These are phyloP conservation scores for Parietichytrium sp. DNA, from an alignment of 108 stramenopile species.

Conservation along the genomic window DNA sequence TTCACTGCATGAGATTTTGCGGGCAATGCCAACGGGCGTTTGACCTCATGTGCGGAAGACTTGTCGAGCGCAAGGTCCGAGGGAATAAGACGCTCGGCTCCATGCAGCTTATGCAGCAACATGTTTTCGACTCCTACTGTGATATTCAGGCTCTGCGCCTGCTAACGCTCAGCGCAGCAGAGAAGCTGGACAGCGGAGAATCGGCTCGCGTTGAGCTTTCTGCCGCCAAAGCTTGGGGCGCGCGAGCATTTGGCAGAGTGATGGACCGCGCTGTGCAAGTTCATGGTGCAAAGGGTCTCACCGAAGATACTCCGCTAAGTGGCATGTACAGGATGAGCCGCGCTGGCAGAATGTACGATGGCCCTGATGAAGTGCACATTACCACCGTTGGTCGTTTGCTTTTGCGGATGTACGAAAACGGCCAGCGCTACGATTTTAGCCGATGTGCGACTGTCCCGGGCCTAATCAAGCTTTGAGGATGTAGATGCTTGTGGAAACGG, in stretches of 20 bases:
- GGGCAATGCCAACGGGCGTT: slow-evolving; percentile 65
- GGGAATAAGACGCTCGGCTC: slow-evolving; percentile 51
- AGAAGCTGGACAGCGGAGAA: slow-evolving; percentile 47
- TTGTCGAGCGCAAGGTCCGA: slow-evolving; percentile 44
- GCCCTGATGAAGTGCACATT: slow-evolving; percentile 87
- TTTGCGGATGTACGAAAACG: slow-evolving; percentile 6
- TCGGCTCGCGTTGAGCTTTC: slow-evolving; percentile 58
- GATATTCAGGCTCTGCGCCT: slow-evolving; percentile 76
- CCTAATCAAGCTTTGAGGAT: no score
- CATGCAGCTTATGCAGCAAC: slow-evolving; percentile 25
- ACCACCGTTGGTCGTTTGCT: slow-evolving; percentile 46
- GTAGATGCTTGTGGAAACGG: no score
- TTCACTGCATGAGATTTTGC: slow-evolving; percentile 96
- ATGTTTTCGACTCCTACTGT: slow-evolving; percentile 74
- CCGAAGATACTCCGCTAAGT: slow-evolving; percentile 74
- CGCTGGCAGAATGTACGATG: slow-evolving; percentile 87
- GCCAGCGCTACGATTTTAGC: slow-evolving; percentile 23
- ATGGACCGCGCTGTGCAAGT: slow-evolving; percentile 87
- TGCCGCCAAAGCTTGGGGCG: slow-evolving; percentile 83
- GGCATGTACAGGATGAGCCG: slow-evolving; percentile 60
- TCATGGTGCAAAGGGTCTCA: slow-evolving; percentile 85
- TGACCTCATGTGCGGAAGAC: slow-evolving; percentile 40
- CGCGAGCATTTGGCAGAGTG: slow-evolving; percentile 66
- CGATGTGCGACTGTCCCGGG: no score
- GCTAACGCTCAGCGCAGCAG: slow-evolving; percentile 51